phyloP scores from a whole-genome alignment of 352 stramenopile genomes.

The Pelagophyceae sp. region DNA sequence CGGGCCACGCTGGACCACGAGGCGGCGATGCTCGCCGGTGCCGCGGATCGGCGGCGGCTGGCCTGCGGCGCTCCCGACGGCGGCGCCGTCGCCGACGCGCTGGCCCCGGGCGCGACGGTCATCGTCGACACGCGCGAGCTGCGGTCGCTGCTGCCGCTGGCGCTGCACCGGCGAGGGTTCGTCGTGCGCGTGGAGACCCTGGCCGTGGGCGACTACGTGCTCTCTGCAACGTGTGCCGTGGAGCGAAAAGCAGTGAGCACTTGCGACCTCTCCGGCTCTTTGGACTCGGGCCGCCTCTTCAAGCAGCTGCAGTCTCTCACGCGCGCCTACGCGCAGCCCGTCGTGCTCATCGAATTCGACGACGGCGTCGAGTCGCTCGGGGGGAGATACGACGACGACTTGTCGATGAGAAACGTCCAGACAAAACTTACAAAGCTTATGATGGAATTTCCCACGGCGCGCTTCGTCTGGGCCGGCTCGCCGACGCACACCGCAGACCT shows the following conservation, averaged over 20 bases:
- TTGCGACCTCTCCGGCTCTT: background rate
- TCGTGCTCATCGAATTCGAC: background rate
- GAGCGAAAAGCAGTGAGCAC: constrained; percentile 8
- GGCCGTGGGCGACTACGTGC: constrained; percentile 7
- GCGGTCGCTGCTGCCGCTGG: background rate
- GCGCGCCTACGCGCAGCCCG: background rate
- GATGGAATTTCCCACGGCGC: background rate
- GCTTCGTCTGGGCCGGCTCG: background rate
- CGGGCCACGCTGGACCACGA: background rate
- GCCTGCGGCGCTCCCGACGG: no score
- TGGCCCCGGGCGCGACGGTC: background rate
- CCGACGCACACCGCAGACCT: background rate
- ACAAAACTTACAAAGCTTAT: background rate
- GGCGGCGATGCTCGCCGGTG: background rate
- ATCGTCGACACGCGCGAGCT: constrained; percentile 17
- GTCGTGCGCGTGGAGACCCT: background rate
- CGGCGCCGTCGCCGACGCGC: no score
- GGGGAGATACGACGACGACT: background rate
- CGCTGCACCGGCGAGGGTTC: background rate
- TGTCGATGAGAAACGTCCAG: background rate
- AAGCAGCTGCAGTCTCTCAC: background rate
- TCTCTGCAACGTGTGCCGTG: background rate
- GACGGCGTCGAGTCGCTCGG: background rate
- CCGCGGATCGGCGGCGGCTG: no score
- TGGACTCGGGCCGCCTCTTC: constrained; percentile 8